These are phyloP conservation scores for Irpex lacteus DNA, from an alignment of 1,284 basidiomycete species.

Conservation along the genomic window DNA sequence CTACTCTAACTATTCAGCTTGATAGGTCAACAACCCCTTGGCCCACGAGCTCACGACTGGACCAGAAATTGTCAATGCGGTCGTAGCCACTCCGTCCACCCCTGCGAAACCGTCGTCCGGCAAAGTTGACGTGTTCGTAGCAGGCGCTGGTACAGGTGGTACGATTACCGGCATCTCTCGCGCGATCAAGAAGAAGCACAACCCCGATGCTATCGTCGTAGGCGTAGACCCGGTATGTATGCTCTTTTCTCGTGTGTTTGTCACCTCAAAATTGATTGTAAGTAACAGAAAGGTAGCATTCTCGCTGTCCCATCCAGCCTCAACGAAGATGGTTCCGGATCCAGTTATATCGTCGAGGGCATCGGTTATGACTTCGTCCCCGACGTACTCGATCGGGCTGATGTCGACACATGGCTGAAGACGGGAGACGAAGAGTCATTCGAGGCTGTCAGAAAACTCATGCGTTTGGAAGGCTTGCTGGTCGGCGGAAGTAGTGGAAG, in stretches of 20 bases:
- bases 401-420: conserved; percentile 84
- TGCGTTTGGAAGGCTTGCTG: conserved; percentile 85
- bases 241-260: background rate
- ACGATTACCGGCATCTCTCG: conserved; percentile 87
- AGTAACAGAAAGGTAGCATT: conserved; percentile 75
- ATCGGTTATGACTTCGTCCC: conserved; percentile 96
- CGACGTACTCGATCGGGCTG: conserved; percentile 64
- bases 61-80: conserved; percentile 82
- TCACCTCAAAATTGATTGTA: background rate
- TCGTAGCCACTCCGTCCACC: conserved; percentile 61
- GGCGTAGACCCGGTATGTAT: conserved; percentile 83
- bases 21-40: conserved; percentile 79
- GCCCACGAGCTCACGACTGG: conserved; percentile 89
- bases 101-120: conserved; percentile 53
- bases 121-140: conserved; percentile 84
- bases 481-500: conserved; percentile 93
- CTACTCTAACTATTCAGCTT: conserved; percentile 9
- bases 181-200: conserved; percentile 78
- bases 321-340: conserved; percentile 47
- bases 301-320: conserved; percentile 68
- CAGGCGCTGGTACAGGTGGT: conserved; percentile 92
- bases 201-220: conserved; percentile 71
- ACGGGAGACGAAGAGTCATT: conserved; percentile 83
- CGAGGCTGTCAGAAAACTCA: conserved; percentile 72
- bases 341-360: conserved; percentile 84